These are phyloP conservation scores for Chlorella sp. DNA, from an alignment of 139 green algal genomes.

Conservation along the genomic window DNA sequence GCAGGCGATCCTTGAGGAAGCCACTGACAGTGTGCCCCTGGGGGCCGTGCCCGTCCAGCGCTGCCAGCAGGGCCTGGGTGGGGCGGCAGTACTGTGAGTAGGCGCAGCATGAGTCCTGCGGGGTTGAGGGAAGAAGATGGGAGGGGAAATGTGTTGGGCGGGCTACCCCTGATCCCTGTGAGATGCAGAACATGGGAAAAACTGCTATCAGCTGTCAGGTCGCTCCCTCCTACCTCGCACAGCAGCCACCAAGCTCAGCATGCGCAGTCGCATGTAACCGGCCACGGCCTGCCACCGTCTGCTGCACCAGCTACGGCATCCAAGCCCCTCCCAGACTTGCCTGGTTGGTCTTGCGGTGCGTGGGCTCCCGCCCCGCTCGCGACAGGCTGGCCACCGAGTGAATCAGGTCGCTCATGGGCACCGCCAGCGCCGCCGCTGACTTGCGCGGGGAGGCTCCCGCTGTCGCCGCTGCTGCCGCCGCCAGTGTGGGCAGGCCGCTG, in stretches of 20 bases:
- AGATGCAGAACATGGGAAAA: no score
- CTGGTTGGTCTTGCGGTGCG: constrained; percentile 91
- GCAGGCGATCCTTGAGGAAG: constrained; percentile 83
- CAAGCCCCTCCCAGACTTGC: no score
- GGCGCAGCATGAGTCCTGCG: background rate
- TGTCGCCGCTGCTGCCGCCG: background rate
- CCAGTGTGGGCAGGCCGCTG: background rate
- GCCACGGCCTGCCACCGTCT: no score
- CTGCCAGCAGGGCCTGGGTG: constrained; percentile 82
- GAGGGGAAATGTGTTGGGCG: background rate
- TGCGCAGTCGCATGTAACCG: no score
- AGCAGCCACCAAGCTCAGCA: constrained; percentile 81
- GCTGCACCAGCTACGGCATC: no score
- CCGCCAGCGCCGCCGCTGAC: background rate
- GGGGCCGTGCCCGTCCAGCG: constrained; percentile 89
- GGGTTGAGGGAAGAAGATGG: background rate
- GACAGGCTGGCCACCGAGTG: constrained; percentile 80
- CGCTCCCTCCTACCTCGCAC: background rate
- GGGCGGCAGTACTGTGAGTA: constrained; percentile 73
- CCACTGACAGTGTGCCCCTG: constrained; percentile 77
- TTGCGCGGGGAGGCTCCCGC: background rate
- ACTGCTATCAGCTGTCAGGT: no score
- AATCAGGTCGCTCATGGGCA: constrained; percentile 42
- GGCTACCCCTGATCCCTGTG: no score
- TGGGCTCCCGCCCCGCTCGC: constrained; percentile 77